These are phyloP conservation scores for Rhizophagus clarus DNA, from an alignment of 192 early-diverging fungal genomes.

Conservation along the genomic window DNA sequence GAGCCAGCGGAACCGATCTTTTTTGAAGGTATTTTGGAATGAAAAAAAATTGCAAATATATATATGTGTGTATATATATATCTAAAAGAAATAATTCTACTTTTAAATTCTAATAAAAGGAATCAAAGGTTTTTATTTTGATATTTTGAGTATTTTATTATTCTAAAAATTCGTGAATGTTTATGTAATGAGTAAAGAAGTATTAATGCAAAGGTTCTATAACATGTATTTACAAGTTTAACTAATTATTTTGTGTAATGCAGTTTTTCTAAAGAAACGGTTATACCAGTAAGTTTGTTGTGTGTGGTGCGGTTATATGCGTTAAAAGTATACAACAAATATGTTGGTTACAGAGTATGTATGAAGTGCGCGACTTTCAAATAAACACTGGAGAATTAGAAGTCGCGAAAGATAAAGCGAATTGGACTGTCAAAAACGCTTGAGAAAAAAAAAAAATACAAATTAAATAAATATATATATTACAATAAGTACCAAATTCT, in stretches of 20 bases:
- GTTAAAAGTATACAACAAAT: conserved; percentile 8
- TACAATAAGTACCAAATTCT: too few relatives aligned
- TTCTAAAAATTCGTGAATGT: neutral
- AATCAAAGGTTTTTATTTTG: neutral
- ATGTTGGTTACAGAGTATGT: neutral
- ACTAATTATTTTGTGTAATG: neutral
- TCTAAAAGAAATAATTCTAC: neutral
- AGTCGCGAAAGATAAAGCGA: neutral
- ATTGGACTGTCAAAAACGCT: neutral
- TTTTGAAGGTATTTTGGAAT: neutral
- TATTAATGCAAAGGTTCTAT: neutral
- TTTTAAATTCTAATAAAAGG: too few relatives aligned
- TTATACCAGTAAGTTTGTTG: neutral
- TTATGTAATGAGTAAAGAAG: neutral
- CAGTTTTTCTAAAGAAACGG: neutral
- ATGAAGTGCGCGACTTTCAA: neutral
- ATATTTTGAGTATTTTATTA: neutral
- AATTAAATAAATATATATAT: too few relatives aligned
- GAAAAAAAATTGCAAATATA: neutral
- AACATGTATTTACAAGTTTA: neutral
- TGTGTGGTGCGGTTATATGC: conserved; percentile 9
- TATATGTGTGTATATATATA: neutral
- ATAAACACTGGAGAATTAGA: neutral
- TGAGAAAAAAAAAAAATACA: too few relatives aligned
- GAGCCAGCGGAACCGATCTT: conserved; percentile 22